Conservation (phyloP, 306 rosid genomes). For the Lablab purpureus region DNA sequence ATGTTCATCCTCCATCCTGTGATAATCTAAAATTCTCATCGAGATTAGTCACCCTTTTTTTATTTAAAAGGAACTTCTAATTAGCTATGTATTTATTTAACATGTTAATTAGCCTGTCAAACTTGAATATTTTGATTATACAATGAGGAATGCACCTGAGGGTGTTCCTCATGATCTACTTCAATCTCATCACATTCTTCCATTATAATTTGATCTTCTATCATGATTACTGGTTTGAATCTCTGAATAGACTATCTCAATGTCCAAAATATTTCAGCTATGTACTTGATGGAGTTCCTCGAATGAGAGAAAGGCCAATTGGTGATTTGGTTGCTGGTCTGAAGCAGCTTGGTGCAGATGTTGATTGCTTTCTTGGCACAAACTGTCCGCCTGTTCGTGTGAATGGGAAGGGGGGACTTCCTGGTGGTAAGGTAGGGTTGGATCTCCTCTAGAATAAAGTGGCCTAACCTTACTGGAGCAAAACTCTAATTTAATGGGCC, state of each 20-base stretch:
- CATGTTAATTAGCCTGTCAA: not conserved
- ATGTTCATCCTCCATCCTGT: not conserved
- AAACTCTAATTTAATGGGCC: slow-evolving; percentile 13
- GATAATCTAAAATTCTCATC: not conserved
- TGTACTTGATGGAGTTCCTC: slow-evolving; percentile 95
- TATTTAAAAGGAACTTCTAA: not conserved
- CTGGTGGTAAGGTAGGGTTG: slow-evolving; percentile 90
- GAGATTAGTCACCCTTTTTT: not conserved
- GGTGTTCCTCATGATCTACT: slow-evolving; percentile 7
- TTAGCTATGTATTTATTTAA: slow-evolving; percentile 3
- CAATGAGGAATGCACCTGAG: slow-evolving; percentile 8
- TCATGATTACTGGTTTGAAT: slow-evolving; percentile 11
- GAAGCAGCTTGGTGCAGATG: slow-evolving; percentile 96
- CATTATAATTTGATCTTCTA: slow-evolving; percentile 14
- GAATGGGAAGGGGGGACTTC: slow-evolving; percentile 96
- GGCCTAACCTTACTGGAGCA: not conserved
- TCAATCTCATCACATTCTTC: slow-evolving; percentile 26
- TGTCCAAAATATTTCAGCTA: slow-evolving; percentile 66
- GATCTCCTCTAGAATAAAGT: slow-evolving; percentile 27
- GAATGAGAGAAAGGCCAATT: slow-evolving; percentile 99
- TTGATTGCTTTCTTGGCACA: slow-evolving; percentile 92
- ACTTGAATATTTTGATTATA: not conserved
- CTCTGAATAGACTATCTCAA: slow-evolving; percentile 22
- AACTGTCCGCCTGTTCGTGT: slow-evolving; percentile 96
- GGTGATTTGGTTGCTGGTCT: slow-evolving; percentile 96